These are phyloP conservation scores for Naganishia friedmannii DNA, from an alignment of 768 basidiomycete genomes.

Conservation along the genomic window DNA sequence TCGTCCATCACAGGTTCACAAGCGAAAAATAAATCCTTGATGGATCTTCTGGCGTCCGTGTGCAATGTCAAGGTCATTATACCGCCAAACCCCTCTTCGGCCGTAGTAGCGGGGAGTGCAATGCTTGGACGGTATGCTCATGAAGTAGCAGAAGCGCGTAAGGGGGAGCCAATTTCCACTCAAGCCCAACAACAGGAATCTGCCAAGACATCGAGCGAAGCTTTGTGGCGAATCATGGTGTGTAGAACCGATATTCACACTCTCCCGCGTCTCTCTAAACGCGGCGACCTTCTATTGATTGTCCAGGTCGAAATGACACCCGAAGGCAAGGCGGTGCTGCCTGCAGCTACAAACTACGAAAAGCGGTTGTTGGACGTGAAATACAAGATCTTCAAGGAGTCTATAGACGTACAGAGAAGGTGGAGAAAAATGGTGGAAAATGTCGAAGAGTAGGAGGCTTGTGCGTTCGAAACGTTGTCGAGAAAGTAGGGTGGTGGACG, in stretches of 20 bases:
- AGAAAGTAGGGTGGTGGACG: background rate
- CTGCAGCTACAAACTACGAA: constrained; percentile 61
- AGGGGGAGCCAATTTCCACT: constrained; percentile 51
- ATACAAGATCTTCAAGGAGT: constrained; percentile 87
- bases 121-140: constrained; percentile 88
- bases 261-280: background rate
- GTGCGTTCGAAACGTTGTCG: background rate
- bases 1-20: constrained; percentile 64
- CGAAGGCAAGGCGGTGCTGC: constrained; percentile 67
- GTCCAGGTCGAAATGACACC: constrained; percentile 86
- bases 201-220: constrained; percentile 59
- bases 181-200: constrained; percentile 53
- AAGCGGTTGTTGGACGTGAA: constrained; percentile 80
- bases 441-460: background rate
- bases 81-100: constrained; percentile 69
- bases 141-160: constrained; percentile 54
- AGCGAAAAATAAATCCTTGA: constrained; percentile 80
- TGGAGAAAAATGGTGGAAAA: constrained; percentile 67
- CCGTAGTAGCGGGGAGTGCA: constrained; percentile 87
- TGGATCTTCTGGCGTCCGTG: constrained; percentile 83
- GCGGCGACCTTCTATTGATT: background rate
- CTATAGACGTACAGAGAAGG: constrained; percentile 78
- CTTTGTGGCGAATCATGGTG: constrained; percentile 91
- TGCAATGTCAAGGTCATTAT: constrained; percentile 79
- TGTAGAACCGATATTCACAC: constrained; percentile 31